These are phyloP conservation scores for Pleurotus platypus DNA, from an alignment of 768 basidiomycete species.

Conservation along the genomic window DNA sequence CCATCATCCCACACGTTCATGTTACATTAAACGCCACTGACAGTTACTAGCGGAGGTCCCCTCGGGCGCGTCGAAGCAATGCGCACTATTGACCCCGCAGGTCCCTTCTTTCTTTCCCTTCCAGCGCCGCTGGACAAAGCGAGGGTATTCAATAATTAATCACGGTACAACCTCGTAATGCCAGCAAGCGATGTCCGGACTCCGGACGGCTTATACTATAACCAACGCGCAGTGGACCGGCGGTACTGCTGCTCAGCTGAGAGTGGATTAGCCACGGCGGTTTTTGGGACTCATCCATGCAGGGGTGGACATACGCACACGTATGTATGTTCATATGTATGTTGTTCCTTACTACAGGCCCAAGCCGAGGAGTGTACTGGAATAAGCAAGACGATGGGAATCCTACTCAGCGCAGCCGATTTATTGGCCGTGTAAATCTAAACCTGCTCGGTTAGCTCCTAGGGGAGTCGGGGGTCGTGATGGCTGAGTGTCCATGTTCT, in stretches of 20 bases:
- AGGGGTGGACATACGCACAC: no score
- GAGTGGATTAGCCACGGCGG: background rate
- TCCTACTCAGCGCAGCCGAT: no score
- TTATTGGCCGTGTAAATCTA: background rate
- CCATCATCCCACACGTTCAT: no score
- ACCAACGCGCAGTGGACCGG: background rate
- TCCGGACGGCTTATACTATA: background rate
- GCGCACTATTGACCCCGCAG: no score
- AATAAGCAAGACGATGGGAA: background rate
- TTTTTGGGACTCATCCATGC: background rate
- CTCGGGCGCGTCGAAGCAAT: no score
- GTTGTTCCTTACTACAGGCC: background rate
- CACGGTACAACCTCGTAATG: background rate
- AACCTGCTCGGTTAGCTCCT: background rate
- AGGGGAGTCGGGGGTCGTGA: constrained; percentile 1
- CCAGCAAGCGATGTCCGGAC: background rate
- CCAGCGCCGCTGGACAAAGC: no score
- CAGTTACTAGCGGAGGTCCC: no score
- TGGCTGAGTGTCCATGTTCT: background rate
- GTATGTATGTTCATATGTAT: background rate
- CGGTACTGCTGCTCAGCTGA: background rate
- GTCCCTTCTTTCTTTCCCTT: no score
- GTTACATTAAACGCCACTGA: no score
- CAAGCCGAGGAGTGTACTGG: background rate
- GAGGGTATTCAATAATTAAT: background rate